phyloP scores from a whole-genome alignment of 768 basidiomycete genomes.

The Udeniomyces megalosporus region DNA sequence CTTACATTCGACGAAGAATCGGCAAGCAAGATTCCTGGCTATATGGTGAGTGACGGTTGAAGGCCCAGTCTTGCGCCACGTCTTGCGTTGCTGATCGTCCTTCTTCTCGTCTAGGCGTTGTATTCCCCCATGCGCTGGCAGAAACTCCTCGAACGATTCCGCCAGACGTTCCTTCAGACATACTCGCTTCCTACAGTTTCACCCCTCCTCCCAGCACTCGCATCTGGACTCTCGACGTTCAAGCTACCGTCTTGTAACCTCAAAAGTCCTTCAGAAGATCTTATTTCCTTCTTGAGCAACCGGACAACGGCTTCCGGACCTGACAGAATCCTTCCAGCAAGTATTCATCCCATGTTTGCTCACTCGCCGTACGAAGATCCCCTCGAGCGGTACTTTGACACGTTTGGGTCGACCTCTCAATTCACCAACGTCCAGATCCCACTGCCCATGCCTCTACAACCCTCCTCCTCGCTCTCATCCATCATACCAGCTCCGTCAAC shows the following conservation, averaged over 20 bases:
- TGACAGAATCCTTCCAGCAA: neutral
- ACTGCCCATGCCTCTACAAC: constrained; percentile 33
- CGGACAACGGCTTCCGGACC: constrained; percentile 1
- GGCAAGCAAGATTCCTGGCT: constrained; percentile 54
- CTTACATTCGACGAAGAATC: constrained; percentile 43
- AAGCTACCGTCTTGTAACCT: constrained; percentile 65
- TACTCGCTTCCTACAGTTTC: constrained; percentile 79
- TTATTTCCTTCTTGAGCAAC: neutral
- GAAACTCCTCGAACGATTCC: constrained; percentile 57
- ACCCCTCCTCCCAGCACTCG: constrained; percentile 68
- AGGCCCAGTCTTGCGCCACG: neutral
- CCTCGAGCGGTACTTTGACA: neutral
- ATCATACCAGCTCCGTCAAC: neutral
- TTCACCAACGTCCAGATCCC: neutral
- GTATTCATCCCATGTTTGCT: neutral
- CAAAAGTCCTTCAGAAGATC: no score
- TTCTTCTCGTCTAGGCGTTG: constrained; percentile 41
- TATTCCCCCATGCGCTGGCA: constrained; percentile 71
- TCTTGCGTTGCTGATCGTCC: neutral
- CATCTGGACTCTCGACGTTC: constrained; percentile 77
- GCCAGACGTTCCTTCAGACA: constrained; percentile 66
- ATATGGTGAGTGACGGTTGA: constrained; percentile 44
- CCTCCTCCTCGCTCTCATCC: constrained; percentile 2
- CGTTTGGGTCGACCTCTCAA: neutral
- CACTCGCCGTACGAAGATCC: neutral